These are phyloP conservation scores for Hawksworthiomyces lignivorus DNA, from an alignment of 2,329 filamentous ascomycete species.

Conservation along the genomic window DNA sequence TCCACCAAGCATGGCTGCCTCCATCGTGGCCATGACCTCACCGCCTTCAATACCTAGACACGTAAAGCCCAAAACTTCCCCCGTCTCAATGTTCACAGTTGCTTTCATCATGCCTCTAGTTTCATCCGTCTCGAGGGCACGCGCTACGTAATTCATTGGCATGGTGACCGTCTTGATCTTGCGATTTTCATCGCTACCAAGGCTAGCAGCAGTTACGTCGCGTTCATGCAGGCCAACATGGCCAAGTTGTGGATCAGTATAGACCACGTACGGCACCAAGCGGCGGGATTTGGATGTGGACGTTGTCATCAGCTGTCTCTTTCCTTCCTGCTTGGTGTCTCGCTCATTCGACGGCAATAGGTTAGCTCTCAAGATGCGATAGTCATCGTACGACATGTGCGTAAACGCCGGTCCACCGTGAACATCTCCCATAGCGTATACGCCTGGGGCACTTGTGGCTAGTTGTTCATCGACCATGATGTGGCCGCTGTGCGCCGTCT, in stretches of 20 bases:
- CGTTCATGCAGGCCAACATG: conserved; percentile 41
- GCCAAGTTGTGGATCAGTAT: conserved; percentile 46
- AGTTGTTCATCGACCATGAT: conserved; percentile 36
- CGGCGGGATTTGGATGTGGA: conserved; percentile 20
- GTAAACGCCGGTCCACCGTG: conserved; percentile 47
- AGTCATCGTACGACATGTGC: conserved; percentile 50
- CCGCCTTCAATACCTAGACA: conserved; percentile 44
- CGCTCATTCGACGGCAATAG: conserved; percentile 25
- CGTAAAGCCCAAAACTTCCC: conserved; percentile 41
- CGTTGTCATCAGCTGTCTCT: conserved; percentile 19
- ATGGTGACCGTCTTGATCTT: conserved; percentile 37
- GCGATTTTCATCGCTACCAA: conserved; percentile 15
- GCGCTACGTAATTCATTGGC: conserved; percentile 44
- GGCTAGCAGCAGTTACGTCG: no score
- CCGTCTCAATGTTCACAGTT: conserved; percentile 37
- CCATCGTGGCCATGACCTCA: conserved; percentile 45
- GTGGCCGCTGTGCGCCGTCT: conserved; percentile 33
- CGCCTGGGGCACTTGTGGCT: conserved; percentile 30
- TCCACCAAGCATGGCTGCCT: conserved; percentile 43
- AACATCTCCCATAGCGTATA: conserved; percentile 45
- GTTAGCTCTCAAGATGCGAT: conserved; percentile 41
- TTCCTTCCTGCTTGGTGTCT: not conserved
- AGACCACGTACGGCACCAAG: conserved; percentile 40
- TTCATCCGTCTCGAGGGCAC: conserved; percentile 44
- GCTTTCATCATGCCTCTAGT: conserved; percentile 46